A percentile compares a stretch with the other conserved stretches of the same genome.
Conservation (phyloP, 2,329 filamentous ascomycete species). For the Aureobasidium vineae region DNA sequence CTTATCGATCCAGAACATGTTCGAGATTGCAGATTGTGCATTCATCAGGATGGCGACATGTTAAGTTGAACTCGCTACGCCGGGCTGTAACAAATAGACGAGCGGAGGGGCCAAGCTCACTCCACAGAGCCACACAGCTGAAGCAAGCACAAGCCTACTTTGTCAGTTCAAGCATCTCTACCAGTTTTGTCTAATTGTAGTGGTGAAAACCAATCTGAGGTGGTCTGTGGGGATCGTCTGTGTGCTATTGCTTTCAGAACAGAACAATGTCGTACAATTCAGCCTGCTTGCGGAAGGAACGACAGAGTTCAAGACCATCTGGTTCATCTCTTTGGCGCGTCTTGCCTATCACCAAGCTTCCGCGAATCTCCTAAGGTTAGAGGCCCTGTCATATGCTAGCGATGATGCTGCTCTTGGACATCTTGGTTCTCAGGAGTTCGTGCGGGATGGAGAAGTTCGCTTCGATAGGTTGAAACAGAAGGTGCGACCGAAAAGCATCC, state of each 20-base stretch:
- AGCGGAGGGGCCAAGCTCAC: not conserved
- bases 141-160: not conserved
- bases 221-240: not conserved
- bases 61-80: not conserved
- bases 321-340: not conserved
- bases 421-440: not conserved
- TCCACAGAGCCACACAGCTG: not conserved
- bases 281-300: not conserved
- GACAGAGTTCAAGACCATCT: not conserved
- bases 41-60: conserved; percentile 1
- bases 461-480: conserved; percentile 12
- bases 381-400: not conserved
- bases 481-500: conserved; percentile 6
- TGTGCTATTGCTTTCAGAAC: not conserved
- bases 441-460: not conserved
- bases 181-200: not conserved
- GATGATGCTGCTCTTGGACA: not conserved
- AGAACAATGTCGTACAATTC: not conserved
- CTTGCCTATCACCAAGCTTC: not conserved
- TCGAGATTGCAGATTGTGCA: not conserved
- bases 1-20: not conserved
- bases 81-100: not conserved
- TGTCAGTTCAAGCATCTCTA: not conserved
- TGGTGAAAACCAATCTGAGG: not conserved
- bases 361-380: not conserved